Percentiles rank a stretch among this genome's conserved stretches.
Evolutionary conservation across 139 green algal species (phyloP).

Genomic region (Chlorella sorokiniana): DNA sequence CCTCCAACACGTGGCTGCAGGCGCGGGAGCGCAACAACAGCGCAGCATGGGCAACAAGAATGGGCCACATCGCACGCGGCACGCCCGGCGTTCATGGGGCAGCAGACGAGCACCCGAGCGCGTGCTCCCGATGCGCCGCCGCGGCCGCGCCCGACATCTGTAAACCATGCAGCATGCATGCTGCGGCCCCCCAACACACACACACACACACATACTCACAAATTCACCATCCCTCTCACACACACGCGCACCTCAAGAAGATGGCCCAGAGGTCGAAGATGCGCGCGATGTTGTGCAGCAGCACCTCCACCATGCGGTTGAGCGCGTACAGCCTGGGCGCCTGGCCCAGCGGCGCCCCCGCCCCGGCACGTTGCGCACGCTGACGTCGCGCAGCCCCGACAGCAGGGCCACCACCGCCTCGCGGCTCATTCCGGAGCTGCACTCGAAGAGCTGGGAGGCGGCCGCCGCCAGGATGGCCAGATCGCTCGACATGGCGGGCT

Average conservation of each 20-base stretch:
- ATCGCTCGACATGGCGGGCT: slow-evolving; percentile 43
- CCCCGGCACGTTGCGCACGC: slow-evolving; percentile 21
- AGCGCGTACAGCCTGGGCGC: slow-evolving; percentile 63
- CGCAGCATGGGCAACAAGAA: not conserved
- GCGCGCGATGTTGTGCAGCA: slow-evolving; percentile 69
- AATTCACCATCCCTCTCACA: too few species aligned
- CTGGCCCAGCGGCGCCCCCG: not conserved
- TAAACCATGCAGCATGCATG: not conserved
- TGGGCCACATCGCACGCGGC: too few species aligned
- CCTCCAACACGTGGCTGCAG: slow-evolving; percentile 70
- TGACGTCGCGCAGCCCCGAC: slow-evolving; percentile 49
- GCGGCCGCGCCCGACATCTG: not conserved
- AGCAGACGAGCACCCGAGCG: not conserved
- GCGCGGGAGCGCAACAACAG: too few species aligned
- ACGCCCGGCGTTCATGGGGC: too few species aligned
- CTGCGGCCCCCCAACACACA: not conserved
- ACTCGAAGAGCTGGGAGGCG: slow-evolving; percentile 72
- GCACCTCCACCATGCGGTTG: slow-evolving; percentile 75
- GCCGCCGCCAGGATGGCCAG: slow-evolving; percentile 63
- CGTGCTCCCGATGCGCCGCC: too few species aligned
- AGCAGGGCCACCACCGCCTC: slow-evolving; percentile 71
- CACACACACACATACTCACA: not conserved
- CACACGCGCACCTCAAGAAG: slow-evolving; percentile 57
- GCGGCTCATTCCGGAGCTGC: slow-evolving; percentile 59
- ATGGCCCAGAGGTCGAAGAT: slow-evolving; percentile 81